Conservation (phyloP, 2,329 filamentous ascomycete species). For the Dothistroma septosporum region DNA sequence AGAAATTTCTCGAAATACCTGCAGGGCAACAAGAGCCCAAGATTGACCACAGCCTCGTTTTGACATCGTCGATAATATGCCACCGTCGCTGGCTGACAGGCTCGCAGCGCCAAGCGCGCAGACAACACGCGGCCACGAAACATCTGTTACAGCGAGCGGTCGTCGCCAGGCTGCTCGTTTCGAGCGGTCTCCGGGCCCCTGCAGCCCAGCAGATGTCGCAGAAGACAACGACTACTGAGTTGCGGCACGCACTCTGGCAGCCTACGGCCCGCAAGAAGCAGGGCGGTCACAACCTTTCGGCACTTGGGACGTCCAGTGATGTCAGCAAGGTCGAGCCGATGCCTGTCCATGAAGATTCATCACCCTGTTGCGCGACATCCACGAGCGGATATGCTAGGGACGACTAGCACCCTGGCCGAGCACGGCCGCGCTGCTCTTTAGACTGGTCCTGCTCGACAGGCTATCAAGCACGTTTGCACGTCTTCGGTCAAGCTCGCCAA, state of each 20-base stretch:
- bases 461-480: constrained; percentile 13
- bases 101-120: neutral
- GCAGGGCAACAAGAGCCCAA: constrained; percentile 12
- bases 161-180: neutral
- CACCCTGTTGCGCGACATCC: constrained; percentile 14
- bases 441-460: constrained; percentile 9
- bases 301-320: constrained; percentile 24
- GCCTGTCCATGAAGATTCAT: constrained; percentile 19
- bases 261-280: constrained; percentile 5
- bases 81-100: neutral
- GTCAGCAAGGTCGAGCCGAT: constrained; percentile 16
- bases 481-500: constrained; percentile 17
- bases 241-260: constrained; percentile 12
- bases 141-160: neutral
- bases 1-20: constrained; percentile 22
- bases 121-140: neutral
- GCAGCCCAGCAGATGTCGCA: constrained; percentile 14
- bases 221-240: constrained; percentile 11
- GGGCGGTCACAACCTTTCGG: constrained; percentile 22
- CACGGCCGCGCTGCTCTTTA: constrained; percentile 11
- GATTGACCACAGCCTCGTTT: constrained; percentile 8
- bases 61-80: neutral
- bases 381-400: constrained; percentile 7
- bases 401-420: constrained; percentile 9
- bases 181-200: constrained; percentile 18